Base-by-base conservation (phyloP, 192 early-diverging fungal genomes). In the Lobulomyces angularis region DNA sequence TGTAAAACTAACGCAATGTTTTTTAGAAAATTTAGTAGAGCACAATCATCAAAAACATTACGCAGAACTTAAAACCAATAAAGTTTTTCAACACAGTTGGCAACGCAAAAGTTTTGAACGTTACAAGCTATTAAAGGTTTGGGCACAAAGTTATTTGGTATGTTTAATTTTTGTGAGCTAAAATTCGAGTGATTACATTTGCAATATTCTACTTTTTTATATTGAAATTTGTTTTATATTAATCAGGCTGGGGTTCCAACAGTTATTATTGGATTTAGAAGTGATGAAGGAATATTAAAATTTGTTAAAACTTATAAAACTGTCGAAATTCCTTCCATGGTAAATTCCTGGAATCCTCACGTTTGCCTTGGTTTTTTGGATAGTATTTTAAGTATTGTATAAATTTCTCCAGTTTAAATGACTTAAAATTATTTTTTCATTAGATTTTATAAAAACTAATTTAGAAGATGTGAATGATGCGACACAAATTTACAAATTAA, bases 61-160 rank as follows among this genome's bases (percentile, higher is more conserved):
- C 45, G 68, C 81, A 14, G 93, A 97, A 55, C 74, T 97, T 25
- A 97, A 97, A 47, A 93, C 89, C 2, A 77, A 83, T 30, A 56
- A 76, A 17, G 42, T 78, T 3, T 69, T 87, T 26, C 48, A 50
- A 20, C 69, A 44, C 32, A 39, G 39, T 9, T 29, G 55, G 18
- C 71, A 81, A 18, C 49, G 55, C 24, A 34, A 28, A 16, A 64
- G 35, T 9, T 88, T 88, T 59, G 73, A 84, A 50, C 60, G 79
- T 21, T 58, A 67, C 61, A 97, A 97, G 56, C 61, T 97, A 38
- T 46, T 94, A 0, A 85, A 86, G 45, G 82, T 84, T 46, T 97
- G 87, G 80, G 84, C 86, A 3, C 93, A 97, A 57, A 91, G 85
- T 16, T 94, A 84, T 59, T 61, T 97, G n/a, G n/a, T n/a, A n/a